Evolutionary conservation across 2,329 filamentous ascomycete species (phyloP).

Genomic region (Remersonia thermophila): DNA sequence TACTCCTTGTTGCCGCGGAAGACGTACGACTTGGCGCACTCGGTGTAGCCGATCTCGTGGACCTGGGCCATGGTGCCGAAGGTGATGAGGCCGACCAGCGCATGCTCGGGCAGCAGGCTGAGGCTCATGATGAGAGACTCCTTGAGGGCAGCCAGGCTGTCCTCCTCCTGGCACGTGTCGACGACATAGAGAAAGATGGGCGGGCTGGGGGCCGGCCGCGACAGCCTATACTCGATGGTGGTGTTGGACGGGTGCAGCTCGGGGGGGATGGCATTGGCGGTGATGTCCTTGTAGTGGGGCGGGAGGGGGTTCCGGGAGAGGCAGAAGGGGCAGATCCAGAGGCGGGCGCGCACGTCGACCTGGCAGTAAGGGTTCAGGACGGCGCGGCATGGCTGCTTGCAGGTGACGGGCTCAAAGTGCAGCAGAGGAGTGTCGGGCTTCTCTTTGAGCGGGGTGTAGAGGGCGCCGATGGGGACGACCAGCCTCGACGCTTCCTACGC

Average conservation of each 20-base stretch:
- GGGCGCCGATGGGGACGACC: constrained; percentile 88
- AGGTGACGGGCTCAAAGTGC: constrained; percentile 92
- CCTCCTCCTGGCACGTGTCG: constrained; percentile 79
- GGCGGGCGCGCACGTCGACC: constrained; percentile 68
- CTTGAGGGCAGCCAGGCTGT: constrained; percentile 70
- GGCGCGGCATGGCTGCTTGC: constrained; percentile 90
- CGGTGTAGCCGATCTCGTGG: constrained; percentile 93
- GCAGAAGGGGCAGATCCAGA: constrained; percentile 87
- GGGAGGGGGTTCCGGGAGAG: constrained; percentile 72
- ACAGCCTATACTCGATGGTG: constrained; percentile 79
- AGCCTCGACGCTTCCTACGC: constrained; percentile 78
- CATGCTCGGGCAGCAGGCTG: constrained; percentile 68
- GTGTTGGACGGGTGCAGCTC: constrained; percentile 73
- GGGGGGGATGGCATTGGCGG: constrained; percentile 66
- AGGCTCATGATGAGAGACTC: constrained; percentile 80
- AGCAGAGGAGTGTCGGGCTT: constrained; percentile 79
- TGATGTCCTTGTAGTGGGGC: constrained; percentile 83
- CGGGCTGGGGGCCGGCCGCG: constrained; percentile 69
- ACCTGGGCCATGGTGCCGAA: constrained; percentile 96
- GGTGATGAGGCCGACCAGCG: constrained; percentile 71
- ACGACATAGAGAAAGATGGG: constrained; percentile 83
- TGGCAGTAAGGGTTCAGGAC: constrained; percentile 95
- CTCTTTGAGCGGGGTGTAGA: constrained; percentile 94
- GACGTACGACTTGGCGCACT: constrained; percentile 97
- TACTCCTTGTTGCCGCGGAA: constrained; percentile 98